A percentile compares a stretch with the other conserved stretches of the same genome.
Conservation (phyloP, 345 rosid species). For the Salix viminalis region DNA sequence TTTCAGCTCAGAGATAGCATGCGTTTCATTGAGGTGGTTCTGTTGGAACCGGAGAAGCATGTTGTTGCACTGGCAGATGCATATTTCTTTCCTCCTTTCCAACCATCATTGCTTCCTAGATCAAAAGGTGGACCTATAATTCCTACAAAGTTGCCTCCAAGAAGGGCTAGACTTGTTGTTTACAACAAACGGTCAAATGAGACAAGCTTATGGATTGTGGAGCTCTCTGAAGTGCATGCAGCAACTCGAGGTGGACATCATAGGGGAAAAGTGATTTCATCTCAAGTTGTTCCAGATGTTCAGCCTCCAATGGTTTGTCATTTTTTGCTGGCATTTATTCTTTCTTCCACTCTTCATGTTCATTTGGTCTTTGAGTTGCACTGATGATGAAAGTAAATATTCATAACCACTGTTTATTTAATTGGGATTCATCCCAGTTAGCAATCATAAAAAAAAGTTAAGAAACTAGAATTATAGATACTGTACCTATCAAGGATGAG, state of each 20-base stretch:
- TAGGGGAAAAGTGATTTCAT: constrained; percentile 82
- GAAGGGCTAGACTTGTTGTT: constrained; percentile 76
- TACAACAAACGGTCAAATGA: constrained; percentile 80
- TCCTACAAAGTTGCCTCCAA: constrained; percentile 82
- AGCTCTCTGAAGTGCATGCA: constrained; percentile 88
- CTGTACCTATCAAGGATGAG: neutral
- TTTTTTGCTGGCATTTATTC: neutral
- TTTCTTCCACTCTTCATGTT: neutral
- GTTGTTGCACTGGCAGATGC: constrained; percentile 91
- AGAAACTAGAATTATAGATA: neutral
- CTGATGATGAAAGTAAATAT: neutral
- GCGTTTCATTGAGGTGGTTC: constrained; percentile 88
- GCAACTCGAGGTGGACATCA: constrained; percentile 90
- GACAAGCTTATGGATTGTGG: constrained; percentile 80
- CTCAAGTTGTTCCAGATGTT: constrained; percentile 69
- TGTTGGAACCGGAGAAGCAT: constrained; percentile 70
- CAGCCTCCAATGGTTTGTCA: constrained; percentile 85
- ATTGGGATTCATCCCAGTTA: neutral
- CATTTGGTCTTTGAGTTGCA: neutral
- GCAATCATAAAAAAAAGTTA: neutral
- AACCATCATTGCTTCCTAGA: constrained; percentile 82
- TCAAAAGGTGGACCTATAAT: constrained; percentile 75
- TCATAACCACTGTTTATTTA: neutral
- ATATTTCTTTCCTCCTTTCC: constrained; percentile 91
- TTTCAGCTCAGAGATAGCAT: constrained; percentile 83